phyloP scores from a whole-genome alignment of 1,284 basidiomycete species.

The Laetiporus sulphureus region DNA sequence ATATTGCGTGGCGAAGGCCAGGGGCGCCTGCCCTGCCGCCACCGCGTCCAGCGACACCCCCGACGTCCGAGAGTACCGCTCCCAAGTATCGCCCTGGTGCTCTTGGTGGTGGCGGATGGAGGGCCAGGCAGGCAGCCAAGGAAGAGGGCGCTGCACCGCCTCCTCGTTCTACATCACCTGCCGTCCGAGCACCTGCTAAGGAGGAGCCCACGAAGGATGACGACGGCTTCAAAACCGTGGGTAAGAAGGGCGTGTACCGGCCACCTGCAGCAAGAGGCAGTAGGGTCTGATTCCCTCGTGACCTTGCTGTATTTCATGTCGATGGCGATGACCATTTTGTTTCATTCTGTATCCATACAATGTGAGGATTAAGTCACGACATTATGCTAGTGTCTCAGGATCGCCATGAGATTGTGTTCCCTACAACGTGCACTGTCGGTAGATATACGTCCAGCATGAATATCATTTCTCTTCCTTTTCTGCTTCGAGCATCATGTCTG shows the following conservation, averaged over 20 bases:
- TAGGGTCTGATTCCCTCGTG: constrained; percentile 6
- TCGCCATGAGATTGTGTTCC: no score
- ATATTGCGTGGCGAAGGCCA: constrained; percentile 33
- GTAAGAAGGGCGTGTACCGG: constrained; percentile 38
- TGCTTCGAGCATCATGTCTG: constrained; percentile 54
- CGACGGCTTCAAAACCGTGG: constrained; percentile 68
- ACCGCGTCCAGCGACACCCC: constrained; percentile 23
- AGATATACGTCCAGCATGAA: neutral
- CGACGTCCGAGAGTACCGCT: constrained; percentile 41
- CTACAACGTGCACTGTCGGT: no score
- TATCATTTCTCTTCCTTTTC: constrained; percentile 25
- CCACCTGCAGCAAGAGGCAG: constrained; percentile 29
- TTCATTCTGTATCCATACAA: neutral
- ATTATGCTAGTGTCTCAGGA: constrained; percentile 3
- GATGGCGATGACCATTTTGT: neutral
- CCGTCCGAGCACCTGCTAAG: constrained; percentile 24
- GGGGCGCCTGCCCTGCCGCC: constrained; percentile 7
- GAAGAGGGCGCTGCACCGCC: constrained; percentile 21
- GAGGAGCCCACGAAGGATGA: constrained; percentile 44
- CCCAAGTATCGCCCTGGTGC: constrained; percentile 43
- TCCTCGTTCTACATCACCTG: constrained; percentile 33
- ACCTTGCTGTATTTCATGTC: no score
- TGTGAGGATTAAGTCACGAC: constrained; percentile 12
- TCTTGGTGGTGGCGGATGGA: constrained; percentile 42
- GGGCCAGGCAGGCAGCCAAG: constrained; percentile 47